A percentile compares a stretch with the other conserved stretches of the same genome.
phyloP scores from a whole-genome alignment of 2,329 filamentous ascomycete species.

The Penicillium hordei region DNA sequence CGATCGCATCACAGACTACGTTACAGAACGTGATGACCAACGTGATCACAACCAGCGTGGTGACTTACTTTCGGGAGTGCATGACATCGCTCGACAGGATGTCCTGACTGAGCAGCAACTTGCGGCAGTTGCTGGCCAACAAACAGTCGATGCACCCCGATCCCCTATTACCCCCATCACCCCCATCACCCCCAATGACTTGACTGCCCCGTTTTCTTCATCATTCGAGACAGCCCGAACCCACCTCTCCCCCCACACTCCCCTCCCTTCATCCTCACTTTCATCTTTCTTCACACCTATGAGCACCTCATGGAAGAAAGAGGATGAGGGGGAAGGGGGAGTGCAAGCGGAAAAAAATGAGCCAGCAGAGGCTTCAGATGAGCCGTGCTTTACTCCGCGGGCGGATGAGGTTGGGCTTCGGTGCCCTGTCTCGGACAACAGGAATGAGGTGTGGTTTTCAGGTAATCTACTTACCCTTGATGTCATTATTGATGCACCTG shows the following conservation, averaged over 20 bases:
- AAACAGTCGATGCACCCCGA: not conserved
- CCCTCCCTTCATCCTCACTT: not conserved
- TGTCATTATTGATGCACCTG: not conserved
- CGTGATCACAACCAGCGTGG: not conserved
- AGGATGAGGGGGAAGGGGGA: not conserved
- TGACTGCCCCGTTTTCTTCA: not conserved
- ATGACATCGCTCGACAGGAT: no score
- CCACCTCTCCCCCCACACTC: not conserved
- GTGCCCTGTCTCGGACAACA: not conserved
- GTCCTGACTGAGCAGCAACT: not conserved
- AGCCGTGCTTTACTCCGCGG: not conserved
- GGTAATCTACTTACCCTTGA: not conserved
- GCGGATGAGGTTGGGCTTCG: not conserved
- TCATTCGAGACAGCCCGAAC: slow-evolving; percentile 2
- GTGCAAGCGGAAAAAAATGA: not conserved
- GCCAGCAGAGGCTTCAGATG: not conserved
- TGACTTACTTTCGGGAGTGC: not conserved
- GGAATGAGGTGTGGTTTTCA: not conserved
- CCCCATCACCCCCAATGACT: not conserved
- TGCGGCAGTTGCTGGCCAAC: not conserved
- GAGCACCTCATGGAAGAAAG: not conserved
- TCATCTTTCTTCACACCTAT: not conserved
- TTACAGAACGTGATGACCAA: not conserved
- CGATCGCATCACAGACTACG: not conserved
- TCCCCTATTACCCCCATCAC: not conserved